Evolutionary conservation across 2,329 filamentous ascomycete genomes (phyloP).

Genomic region (Arthrinium phaeospermum): DNA sequence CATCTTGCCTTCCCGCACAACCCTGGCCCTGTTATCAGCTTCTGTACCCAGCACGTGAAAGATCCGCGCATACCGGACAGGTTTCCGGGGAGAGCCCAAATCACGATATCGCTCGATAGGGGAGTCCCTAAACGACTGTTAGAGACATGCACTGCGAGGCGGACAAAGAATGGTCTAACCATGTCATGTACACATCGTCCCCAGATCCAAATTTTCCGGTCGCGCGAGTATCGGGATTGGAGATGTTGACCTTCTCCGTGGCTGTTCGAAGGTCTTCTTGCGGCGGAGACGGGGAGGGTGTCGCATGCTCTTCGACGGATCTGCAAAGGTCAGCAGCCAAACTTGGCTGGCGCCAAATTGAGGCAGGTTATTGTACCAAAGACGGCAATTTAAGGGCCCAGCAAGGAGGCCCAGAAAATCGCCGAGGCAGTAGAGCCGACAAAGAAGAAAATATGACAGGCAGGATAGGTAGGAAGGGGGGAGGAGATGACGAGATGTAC

Average conservation of each 20-base stretch:
- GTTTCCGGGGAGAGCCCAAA: background rate
- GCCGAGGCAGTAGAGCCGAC: background rate
- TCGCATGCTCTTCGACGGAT: conserved; percentile 2
- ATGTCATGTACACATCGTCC: conserved; percentile 7
- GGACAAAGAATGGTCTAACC: background rate
- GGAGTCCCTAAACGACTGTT: background rate
- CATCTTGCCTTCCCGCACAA: background rate
- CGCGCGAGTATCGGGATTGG: background rate
- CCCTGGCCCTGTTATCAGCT: background rate
- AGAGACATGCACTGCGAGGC: background rate
- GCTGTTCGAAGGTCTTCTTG: conserved; percentile 12
- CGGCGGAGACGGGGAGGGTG: conserved; percentile 11
- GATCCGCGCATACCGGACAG: background rate
- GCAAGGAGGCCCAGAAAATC: background rate
- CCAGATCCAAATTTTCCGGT: background rate
- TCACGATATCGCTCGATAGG: background rate
- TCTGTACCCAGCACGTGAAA: background rate
- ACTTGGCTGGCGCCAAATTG: background rate
- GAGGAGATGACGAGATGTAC: background rate
- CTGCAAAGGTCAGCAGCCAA: conserved; percentile 10
- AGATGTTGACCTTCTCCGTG: conserved; percentile 14
- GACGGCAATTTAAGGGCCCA: background rate
- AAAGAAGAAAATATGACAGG: background rate
- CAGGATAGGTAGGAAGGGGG: background rate
- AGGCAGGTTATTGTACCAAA: background rate